Evolutionary conservation across 345 rosid genomes (phyloP), one percentile per base, ranked within the genome.

Genomic region (Streptanthus diversifolius): DNA sequence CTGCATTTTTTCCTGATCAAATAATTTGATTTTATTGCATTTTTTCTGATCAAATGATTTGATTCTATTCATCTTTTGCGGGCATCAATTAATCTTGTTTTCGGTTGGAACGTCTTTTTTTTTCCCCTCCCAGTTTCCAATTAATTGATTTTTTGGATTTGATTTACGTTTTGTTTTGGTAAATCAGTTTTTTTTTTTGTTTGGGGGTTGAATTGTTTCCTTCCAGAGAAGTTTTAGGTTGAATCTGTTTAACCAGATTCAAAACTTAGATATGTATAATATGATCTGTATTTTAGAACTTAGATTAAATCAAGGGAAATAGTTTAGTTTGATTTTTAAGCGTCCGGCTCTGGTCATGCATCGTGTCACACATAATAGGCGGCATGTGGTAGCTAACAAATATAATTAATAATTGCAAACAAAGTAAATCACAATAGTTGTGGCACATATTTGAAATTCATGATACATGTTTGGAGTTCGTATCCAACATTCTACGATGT

Each of bases 351-450:
- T 25, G 27, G 27, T 25, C 72, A 66, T 47, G 78, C 41, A 74
- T 74, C 72, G 61, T 58, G 45, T 66, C 72, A 58, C 36, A 66
- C 72, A 29, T 58, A 58, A 66, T 48, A 66, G 8, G 67, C 66
- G 73, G 67, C 78, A 74, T 74, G 78, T 74, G 78, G 78, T 74
- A 74, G 73, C 78, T 74, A 74, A 58, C 67, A 74, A 35, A 36
- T 37, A 32, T 30, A 61, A 47, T 47, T 27, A 25, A 35, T 35
- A 2, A 54, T 53, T 44, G 35, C 15, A 32, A 24, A 45, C 35
- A 52, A 4, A 5, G 39, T 3, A 27, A 49, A 49, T 49, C 5
- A 70, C 54, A 58, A 58, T n/a, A n/a, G n/a, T n/a, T n/a, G n/a
- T n/a, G n/a, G n/a, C n/a, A n/a, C n/a, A n/a, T n/a, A n/a, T n/a